Conservation (phyloP, 2,329 filamentous ascomycete genomes). For the Didymella exigua region DNA sequence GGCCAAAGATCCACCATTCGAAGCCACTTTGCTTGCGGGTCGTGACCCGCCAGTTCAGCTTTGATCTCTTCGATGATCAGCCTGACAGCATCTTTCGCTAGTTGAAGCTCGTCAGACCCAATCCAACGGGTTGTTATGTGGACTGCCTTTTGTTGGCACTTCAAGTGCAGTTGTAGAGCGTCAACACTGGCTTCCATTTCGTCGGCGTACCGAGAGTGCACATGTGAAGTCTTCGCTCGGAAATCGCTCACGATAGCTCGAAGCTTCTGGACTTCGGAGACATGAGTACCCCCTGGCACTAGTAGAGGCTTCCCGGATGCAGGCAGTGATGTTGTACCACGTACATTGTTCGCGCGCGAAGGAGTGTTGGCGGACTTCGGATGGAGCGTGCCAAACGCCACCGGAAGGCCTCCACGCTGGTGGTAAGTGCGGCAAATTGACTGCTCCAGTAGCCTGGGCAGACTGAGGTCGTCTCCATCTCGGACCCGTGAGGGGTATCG, state of each 20-base stretch:
- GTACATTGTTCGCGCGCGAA: not conserved
- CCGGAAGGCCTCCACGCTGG: not conserved
- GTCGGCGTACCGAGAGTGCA: slow-evolving; percentile 49
- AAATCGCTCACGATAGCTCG: slow-evolving; percentile 20
- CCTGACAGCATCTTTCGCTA: slow-evolving; percentile 24
- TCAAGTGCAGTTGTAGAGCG: slow-evolving; percentile 29
- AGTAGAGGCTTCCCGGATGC: not conserved
- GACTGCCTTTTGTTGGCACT: not conserved
- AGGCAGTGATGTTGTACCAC: not conserved
- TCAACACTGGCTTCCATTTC: slow-evolving; percentile 46
- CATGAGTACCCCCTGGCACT: not conserved
- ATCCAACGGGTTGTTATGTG: not conserved
- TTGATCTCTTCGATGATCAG: slow-evolving; percentile 15
- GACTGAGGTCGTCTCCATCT: not conserved
- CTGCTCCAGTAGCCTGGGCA: not conserved
- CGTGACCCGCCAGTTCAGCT: slow-evolving; percentile 13
- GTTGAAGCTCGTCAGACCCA: slow-evolving; percentile 8
- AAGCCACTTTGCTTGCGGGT: slow-evolving; percentile 52
- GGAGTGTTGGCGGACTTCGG: not conserved
- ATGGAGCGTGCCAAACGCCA: not conserved
- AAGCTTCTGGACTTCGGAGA: slow-evolving; percentile 12
- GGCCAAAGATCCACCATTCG: slow-evolving; percentile 54
- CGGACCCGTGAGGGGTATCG: not conserved
- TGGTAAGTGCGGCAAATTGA: not conserved
- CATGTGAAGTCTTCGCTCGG: slow-evolving; percentile 32